Evolutionary conservation across 1,139 yeast species (phyloP).

Genomic region (Zygosaccharomyces sapae): DNA sequence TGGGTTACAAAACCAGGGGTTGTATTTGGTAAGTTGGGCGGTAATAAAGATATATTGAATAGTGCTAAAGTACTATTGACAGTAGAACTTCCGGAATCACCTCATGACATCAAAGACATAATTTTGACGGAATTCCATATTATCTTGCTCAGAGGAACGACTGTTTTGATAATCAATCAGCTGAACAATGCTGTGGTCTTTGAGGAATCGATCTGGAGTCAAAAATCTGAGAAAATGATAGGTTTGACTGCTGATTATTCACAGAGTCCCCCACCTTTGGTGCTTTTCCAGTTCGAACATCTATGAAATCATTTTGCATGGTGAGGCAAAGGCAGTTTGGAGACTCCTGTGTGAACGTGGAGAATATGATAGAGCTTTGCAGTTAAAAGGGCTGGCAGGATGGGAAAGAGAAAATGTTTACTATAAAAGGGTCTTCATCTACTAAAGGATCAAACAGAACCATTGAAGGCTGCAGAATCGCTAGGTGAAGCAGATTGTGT

Average conservation of each 20-base stretch:
- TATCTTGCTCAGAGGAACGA: slow-evolving; percentile 43
- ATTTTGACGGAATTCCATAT: slow-evolving; percentile 52
- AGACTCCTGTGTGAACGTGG: slow-evolving; percentile 58
- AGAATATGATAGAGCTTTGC: slow-evolving; percentile 66
- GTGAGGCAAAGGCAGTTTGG: slow-evolving; percentile 79
- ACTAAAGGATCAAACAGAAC: slow-evolving; percentile 35
- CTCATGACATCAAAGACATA: slow-evolving; percentile 39
- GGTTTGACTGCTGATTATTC: slow-evolving; percentile 60
- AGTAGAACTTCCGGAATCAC: slow-evolving; percentile 39
- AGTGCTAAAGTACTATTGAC: slow-evolving; percentile 41
- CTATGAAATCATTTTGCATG: slow-evolving; percentile 63
- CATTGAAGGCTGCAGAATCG: slow-evolving; percentile 53
- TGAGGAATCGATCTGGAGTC: slow-evolving; percentile 39
- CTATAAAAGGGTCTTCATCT: slow-evolving; percentile 59
- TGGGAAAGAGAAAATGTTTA: slow-evolving; percentile 52
- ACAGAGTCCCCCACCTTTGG: slow-evolving; percentile 51
- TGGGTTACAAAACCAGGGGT: slow-evolving; percentile 47
- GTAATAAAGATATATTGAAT: slow-evolving; percentile 23
- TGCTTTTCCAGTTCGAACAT: slow-evolving; percentile 48
- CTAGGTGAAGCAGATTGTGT: slow-evolving; percentile 54
- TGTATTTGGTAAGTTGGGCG: slow-evolving; percentile 39
- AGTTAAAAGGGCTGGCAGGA: slow-evolving; percentile 41
- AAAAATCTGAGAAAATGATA: slow-evolving; percentile 42
- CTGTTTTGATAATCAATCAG: slow-evolving; percentile 46
- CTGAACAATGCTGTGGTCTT: slow-evolving; percentile 46